A percentile compares a stretch with the other conserved stretches of the same genome.
These are phyloP conservation scores for Vigna mungo DNA, from an alignment of 306 rosid species.

Conservation along the genomic window DNA sequence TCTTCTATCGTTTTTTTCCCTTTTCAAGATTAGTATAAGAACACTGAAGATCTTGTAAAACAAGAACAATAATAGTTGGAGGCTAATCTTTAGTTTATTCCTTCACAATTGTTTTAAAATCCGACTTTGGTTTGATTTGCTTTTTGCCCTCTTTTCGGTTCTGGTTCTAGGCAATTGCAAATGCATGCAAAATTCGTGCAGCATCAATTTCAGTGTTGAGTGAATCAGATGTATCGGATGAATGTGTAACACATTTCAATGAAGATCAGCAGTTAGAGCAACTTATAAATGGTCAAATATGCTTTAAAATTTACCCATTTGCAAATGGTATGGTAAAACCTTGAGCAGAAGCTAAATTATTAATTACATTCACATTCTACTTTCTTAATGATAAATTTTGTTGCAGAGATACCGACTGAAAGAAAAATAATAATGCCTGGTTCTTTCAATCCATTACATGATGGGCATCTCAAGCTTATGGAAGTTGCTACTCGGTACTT, in stretches of 20 bases:
- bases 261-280: constrained; percentile 86
- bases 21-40: constrained; percentile 13
- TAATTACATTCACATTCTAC: not conserved
- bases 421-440: constrained; percentile 85
- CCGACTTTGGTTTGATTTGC: constrained; percentile 39
- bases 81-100: constrained; percentile 32
- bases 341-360: constrained; percentile 8
- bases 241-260: constrained; percentile 62
- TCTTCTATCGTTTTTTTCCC: constrained; percentile 6
- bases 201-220: constrained; percentile 60
- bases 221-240: constrained; percentile 70
- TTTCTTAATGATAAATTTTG: constrained; percentile 11
- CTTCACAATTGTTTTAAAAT: constrained; percentile 38
- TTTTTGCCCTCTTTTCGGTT: constrained; percentile 47
- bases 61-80: constrained; percentile 39
- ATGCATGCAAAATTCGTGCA: constrained; percentile 81
- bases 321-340: constrained; percentile 63
- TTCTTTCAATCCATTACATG: constrained; percentile 92
- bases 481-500: constrained; percentile 85
- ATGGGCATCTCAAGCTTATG: constrained; percentile 86
- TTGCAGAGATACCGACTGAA: constrained; percentile 65
- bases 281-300: constrained; percentile 78
- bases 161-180: constrained; percentile 79
- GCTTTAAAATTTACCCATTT: constrained; percentile 82
- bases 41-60: constrained; percentile 34